Conservation (phyloP, 1,139 yeast species). For the Lodderomyces margitis region DNA sequence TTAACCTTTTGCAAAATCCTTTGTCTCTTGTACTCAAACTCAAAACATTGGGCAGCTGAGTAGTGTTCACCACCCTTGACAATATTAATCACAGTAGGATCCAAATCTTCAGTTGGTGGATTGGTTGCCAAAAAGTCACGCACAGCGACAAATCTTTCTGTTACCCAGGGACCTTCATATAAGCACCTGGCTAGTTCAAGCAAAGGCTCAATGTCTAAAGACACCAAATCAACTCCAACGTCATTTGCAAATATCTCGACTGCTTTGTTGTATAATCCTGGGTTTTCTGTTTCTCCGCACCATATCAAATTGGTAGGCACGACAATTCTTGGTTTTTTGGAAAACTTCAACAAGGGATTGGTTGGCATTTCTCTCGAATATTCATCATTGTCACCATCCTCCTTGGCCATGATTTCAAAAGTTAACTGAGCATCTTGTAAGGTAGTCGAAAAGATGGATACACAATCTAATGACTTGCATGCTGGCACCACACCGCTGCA, state of each 20-base stretch:
- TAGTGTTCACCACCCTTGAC: conserved; percentile 74
- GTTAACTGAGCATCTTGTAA: conserved; percentile 79
- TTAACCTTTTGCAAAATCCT: conserved; percentile 66
- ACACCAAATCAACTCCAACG: conserved; percentile 56
- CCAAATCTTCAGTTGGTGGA: conserved; percentile 70
- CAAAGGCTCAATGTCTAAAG: conserved; percentile 70
- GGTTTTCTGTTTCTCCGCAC: conserved; percentile 80
- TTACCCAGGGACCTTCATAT: conserved; percentile 99
- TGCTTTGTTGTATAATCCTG: conserved; percentile 61
- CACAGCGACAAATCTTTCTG: conserved; percentile 86
- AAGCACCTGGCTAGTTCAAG: conserved; percentile 82
- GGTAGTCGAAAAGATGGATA: conserved; percentile 76
- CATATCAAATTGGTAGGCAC: conserved; percentile 72
- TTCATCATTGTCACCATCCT: conserved; percentile 71
- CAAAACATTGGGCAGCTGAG: conserved; percentile 80
- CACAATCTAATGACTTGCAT: conserved; percentile 90
- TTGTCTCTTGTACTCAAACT: conserved; percentile 80
- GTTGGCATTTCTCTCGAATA: conserved; percentile 75
- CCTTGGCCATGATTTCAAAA: conserved; percentile 66
- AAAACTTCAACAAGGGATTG: conserved; percentile 60
- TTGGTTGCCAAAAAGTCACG: conserved; percentile 69
- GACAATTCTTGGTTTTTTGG: conserved; percentile 63
- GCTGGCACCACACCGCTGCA: conserved; percentile 95
- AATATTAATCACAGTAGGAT: conserved; percentile 79
- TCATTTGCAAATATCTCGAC: conserved; percentile 50